Base-by-base conservation (phyloP, 2,329 filamentous ascomycete species). In the Fusarium chaquense region DNA sequence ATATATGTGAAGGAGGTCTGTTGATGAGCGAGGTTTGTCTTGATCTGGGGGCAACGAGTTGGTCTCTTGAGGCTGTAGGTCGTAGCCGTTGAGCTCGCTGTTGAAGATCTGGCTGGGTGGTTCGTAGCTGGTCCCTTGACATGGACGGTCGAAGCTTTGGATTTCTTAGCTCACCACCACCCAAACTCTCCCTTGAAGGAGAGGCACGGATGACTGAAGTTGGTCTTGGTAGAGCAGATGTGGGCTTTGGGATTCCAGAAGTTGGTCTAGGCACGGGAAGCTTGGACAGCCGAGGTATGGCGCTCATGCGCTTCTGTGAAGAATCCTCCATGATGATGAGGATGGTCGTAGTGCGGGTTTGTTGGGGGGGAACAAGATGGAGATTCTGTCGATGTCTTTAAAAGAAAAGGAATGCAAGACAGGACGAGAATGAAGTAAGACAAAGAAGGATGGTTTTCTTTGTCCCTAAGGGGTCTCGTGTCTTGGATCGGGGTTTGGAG, bases 51-150 rank as follows among this genome's bases (percentile, higher is more conserved):
- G 70, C 45, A 5, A 35, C 76, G 41, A 83, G 76, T 53, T 78
- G 81, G 52, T 80, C 81, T 54, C 81, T 78, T 3, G 83, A 83
- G 12, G 78, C 65, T 33, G 80, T 68, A 44, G 79, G 58, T 44
- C 83, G 80, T 5, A 84, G 75, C 65, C 80, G 81, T 16, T 82
- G 80, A 54, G 77, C 79, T 61, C 78, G 78, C 47, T 82, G 66
- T 41, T 80, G 71, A 67, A 43, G 67, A 45, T 62, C 58, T 69
- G 58, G 51, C 50, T 58, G 70, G 28, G 58, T 44, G n/a, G 54
- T 63, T 24, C 76, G 76, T 36, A 83, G 75, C 63, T 78, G 81
- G 62, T 80, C 79, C 56, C 81, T 78, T 5, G 83, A 83, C 46
- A 79, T 55, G n/a, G 80, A 74, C 28, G 79, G 63, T 32, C 83